phyloP scores from a whole-genome alignment of 352 stramenopile genomes.

The Phytophthora quininea region DNA sequence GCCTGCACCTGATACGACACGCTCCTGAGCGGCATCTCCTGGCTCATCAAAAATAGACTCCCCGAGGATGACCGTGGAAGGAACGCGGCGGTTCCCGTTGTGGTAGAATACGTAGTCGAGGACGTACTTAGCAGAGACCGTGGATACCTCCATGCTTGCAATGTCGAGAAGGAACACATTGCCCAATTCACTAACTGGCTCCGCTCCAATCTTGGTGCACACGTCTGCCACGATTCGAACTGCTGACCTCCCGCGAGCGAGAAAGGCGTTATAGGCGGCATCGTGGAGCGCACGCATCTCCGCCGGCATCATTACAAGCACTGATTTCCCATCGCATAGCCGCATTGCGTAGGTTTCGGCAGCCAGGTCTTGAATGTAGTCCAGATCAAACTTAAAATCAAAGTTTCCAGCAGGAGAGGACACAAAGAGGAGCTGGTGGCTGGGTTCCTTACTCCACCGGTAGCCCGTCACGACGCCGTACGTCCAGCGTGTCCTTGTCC shows the following conservation, averaged over 20 bases:
- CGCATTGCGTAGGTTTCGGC: background rate
- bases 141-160: background rate
- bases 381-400: background rate
- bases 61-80: background rate
- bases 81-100: background rate
- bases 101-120: slow-evolving; percentile 1
- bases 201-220: background rate
- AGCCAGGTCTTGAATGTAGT: background rate
- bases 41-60: background rate
- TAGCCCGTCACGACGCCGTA: background rate
- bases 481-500: background rate
- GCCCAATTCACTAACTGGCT: background rate
- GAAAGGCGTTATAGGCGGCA: background rate
- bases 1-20: no score
- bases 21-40: background rate
- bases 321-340: background rate
- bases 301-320: background rate
- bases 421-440: background rate
- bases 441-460: background rate
- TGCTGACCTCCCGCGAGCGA: background rate
- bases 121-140: background rate
- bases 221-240: background rate
- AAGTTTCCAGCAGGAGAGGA: background rate
- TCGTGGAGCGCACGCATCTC: background rate
- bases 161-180: background rate